A percentile compares a stretch with the other conserved stretches of the same genome.
phyloP scores from a whole-genome alignment of 805 yeast genomes.

The Clavispora asparagi region DNA sequence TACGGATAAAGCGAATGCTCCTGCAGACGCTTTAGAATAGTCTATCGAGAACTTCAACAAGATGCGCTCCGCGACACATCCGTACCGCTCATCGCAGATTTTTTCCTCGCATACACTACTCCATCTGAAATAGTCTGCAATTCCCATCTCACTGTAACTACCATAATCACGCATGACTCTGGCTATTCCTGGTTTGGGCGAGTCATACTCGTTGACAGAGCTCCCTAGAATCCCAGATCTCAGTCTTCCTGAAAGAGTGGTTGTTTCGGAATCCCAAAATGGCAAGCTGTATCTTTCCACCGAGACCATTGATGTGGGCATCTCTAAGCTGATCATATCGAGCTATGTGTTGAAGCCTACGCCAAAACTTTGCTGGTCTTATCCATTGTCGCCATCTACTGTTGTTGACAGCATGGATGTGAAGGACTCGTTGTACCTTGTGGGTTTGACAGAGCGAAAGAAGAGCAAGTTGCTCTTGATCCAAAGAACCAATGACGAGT shows the following conservation, averaged over 20 bases:
- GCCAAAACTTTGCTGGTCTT: conserved; percentile 54
- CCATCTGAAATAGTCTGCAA: background rate
- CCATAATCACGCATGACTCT: conserved; percentile 5
- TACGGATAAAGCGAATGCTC: too few relatives aligned
- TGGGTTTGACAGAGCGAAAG: conserved; percentile 35
- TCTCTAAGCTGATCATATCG: conserved; percentile 49
- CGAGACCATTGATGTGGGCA: conserved; percentile 44
- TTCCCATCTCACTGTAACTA: background rate
- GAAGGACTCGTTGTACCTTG: conserved; percentile 24
- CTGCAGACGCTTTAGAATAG: too few relatives aligned
- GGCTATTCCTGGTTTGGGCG: conserved; percentile 13
- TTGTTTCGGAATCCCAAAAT: conserved; percentile 13
- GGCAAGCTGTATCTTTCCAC: conserved; percentile 7
- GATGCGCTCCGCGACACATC: background rate
- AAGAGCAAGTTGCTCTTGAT: conserved; percentile 17
- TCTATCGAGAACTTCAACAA: background rate
- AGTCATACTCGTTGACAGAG: conserved; percentile 16
- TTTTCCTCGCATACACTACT: conserved; percentile 2
- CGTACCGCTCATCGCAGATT: conserved; percentile 2
- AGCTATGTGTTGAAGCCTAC: conserved; percentile 50
- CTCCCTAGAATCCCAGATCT: conserved; percentile 16
- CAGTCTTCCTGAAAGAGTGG: conserved; percentile 11
- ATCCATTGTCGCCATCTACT: conserved; percentile 46
- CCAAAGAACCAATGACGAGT: conserved; percentile 8
- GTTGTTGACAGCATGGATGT: conserved; percentile 39